A percentile compares a stretch with the other conserved stretches of the same genome.
phyloP scores from a whole-genome alignment of 805 yeast species.

The Zygosaccharomyces pseudorouxii region DNA sequence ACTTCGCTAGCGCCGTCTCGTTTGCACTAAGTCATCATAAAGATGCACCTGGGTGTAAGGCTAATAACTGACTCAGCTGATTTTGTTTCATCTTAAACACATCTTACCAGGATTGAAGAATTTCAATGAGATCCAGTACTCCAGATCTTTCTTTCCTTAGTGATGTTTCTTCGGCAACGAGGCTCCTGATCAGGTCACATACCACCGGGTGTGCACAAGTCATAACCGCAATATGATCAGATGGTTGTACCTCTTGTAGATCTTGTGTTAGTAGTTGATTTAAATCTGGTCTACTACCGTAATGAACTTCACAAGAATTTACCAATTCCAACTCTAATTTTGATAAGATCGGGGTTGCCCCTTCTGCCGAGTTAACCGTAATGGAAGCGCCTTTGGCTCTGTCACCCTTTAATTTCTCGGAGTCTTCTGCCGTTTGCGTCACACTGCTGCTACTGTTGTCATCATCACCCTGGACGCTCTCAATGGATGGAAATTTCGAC shows the following conservation, averaged over 20 bases:
- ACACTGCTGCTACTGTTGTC: not conserved
- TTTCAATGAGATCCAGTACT: constrained; percentile 51
- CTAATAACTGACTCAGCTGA: too few relatives aligned
- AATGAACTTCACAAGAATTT: not conserved
- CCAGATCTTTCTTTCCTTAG: constrained; percentile 25
- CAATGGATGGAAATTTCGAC: constrained; percentile 9
- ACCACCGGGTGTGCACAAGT: constrained; percentile 51
- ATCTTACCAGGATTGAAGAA: constrained; percentile 50
- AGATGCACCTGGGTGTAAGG: too few relatives aligned
- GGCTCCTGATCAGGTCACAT: constrained; percentile 48
- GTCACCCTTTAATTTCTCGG: constrained; percentile 1
- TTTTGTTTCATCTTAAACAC: not conserved
- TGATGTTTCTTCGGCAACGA: constrained; percentile 35
- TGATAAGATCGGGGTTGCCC: not conserved
- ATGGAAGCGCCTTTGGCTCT: constrained; percentile 8
- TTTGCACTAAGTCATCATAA: too few relatives aligned
- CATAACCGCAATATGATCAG: constrained; percentile 42
- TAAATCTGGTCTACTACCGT: constrained; percentile 39
- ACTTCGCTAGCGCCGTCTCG: too few relatives aligned
- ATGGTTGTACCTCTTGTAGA: constrained; percentile 33
- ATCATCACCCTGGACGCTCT: not conserved
- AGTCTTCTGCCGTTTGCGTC: not conserved
- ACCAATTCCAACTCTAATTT: not conserved
- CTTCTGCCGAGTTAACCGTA: not conserved
- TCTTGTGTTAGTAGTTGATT: constrained; percentile 36